These are phyloP conservation scores for Tetrapisispora pingtungensis DNA, from an alignment of 805 yeast genomes.

Conservation along the genomic window DNA sequence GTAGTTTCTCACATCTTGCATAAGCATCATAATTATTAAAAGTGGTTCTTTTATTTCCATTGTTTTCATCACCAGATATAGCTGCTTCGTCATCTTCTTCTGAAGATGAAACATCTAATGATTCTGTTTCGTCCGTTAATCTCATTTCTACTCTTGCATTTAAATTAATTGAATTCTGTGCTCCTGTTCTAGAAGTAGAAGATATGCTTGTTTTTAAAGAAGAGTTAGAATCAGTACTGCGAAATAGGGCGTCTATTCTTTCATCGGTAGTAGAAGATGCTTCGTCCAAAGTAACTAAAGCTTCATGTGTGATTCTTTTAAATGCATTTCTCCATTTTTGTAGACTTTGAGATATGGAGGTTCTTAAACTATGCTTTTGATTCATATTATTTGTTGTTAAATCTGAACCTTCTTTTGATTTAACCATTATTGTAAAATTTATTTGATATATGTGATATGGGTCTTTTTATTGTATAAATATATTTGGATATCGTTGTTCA, in stretches of 20 bases:
- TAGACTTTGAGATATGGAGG: conserved; percentile 9
- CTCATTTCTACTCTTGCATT: conserved; percentile 14
- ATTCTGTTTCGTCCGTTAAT: conserved; percentile 16
- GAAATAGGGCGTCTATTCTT: conserved; percentile 16
- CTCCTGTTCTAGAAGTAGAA: neutral
- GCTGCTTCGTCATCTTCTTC: conserved; percentile 2
- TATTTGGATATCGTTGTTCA: no score
- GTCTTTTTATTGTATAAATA: no score
- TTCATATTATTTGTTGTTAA: neutral
- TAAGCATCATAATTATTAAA: conserved; percentile 28
- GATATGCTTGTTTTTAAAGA: neutral
- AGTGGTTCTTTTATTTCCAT: conserved; percentile 13
- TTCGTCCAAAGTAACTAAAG: conserved; percentile 14
- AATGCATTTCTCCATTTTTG: conserved; percentile 17
- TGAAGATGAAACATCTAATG: neutral
- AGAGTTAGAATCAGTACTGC: conserved; percentile 1
- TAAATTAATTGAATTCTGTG: neutral
- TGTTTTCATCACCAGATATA: conserved; percentile 5
- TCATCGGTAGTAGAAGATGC: conserved; percentile 10
- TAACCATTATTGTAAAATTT: neutral
- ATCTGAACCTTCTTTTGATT: neutral
- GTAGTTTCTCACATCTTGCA: conserved; percentile 24
- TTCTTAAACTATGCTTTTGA: conserved; percentile 2
- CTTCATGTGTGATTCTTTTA: conserved; percentile 15
- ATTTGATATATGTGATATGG: no score